phyloP scores from a whole-genome alignment of 306 rosid genomes.

The Quercus agrifolia region DNA sequence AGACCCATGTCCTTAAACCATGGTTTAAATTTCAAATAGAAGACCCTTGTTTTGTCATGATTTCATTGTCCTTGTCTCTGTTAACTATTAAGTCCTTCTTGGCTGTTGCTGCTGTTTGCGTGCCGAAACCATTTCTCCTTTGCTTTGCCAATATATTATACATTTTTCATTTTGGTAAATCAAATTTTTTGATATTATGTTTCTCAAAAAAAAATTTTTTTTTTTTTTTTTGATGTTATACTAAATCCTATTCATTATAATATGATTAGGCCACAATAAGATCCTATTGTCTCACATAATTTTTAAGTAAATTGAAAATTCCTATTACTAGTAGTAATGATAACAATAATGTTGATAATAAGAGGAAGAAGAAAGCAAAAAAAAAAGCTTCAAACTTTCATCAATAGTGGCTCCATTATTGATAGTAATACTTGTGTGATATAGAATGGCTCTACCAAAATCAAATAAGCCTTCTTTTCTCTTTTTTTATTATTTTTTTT shows the following conservation, averaged over 20 bases:
- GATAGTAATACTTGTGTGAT: too few relatives aligned
- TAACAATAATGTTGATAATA: neutral
- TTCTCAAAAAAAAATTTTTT: too few relatives aligned
- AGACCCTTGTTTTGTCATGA: slow-evolving; percentile 5
- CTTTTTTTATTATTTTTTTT: too few relatives aligned
- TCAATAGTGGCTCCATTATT: too few relatives aligned
- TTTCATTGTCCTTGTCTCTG: neutral
- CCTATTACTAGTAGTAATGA: neutral
- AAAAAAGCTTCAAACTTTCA: neutral
- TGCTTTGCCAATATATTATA: neutral
- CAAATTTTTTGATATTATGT: neutral
- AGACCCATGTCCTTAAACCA: too few relatives aligned
- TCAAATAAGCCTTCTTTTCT: too few relatives aligned
- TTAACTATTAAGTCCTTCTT: slow-evolving; percentile 5
- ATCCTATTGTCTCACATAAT: neutral
- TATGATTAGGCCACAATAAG: too few relatives aligned
- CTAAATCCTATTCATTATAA: too few relatives aligned
- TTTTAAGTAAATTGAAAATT: neutral
- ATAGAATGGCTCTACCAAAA: too few relatives aligned
- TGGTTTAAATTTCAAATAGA: neutral
- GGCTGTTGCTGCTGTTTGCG: neutral
- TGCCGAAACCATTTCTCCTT: neutral
- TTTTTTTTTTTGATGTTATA: too few relatives aligned
- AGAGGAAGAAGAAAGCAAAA: neutral
- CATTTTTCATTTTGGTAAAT: neutral